These are phyloP conservation scores for Amaranthus palmeri DNA, from an alignment of 148 eudicot genomes.

Conservation along the genomic window DNA sequence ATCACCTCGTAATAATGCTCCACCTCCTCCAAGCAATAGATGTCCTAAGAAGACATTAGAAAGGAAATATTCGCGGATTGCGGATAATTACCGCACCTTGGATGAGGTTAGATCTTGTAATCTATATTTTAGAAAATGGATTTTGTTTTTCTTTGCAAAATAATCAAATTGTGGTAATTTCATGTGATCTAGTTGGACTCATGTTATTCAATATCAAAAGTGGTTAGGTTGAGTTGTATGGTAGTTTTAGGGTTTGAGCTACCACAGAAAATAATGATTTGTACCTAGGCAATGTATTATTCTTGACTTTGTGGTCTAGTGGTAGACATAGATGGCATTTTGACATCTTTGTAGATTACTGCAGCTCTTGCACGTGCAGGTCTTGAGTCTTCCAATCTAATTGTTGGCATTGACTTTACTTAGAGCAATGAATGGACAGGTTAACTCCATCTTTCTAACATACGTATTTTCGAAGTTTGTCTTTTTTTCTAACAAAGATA, in stretches of 20 bases:
- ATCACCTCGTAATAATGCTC: conserved; percentile 15
- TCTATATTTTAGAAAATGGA: not conserved
- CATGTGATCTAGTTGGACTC: not conserved
- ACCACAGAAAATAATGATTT: not conserved
- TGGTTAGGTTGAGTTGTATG: not conserved
- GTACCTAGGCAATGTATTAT: not conserved
- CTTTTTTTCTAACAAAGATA: no score
- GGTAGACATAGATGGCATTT: not conserved
- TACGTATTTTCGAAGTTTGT: not conserved
- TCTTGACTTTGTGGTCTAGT: not conserved
- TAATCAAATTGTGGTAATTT: not conserved
- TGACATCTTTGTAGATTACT: conserved; percentile 60
- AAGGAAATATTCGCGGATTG: conserved; percentile 78
- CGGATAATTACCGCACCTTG: conserved; percentile 75
- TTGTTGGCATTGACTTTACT: conserved; percentile 95
- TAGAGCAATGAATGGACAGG: conserved; percentile 99
- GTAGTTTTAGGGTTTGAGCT: not conserved
- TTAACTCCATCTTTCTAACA: conserved; percentile 22
- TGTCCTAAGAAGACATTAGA: conserved; percentile 56
- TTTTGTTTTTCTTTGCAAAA: not conserved
- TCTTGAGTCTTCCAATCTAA: conserved; percentile 94
- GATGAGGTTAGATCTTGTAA: conserved; percentile 59
- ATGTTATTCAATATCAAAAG: not conserved
- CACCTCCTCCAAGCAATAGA: conserved; percentile 20
- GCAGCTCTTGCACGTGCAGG: conserved; percentile 87